Conservation (phyloP, 2,329 filamentous ascomycete genomes). For the Aspergillus puulaauensis region DNA sequence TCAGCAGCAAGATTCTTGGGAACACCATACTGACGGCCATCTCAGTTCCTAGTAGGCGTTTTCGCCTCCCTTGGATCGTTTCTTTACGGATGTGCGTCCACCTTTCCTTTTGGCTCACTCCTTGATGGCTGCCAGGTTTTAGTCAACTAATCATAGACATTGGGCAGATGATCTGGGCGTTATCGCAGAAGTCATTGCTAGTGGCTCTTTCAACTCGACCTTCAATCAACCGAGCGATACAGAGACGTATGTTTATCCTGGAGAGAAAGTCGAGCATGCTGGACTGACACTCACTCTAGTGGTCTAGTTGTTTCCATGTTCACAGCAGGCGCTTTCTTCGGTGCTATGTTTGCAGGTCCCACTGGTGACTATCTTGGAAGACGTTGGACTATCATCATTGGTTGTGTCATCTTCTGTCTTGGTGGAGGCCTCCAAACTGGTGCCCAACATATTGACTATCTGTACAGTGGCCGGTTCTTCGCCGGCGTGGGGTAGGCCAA, state of each 20-base stretch:
- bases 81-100: conserved; percentile 51
- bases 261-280: neutral
- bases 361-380: conserved; percentile 66
- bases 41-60: conserved; percentile 56
- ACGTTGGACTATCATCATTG: conserved; percentile 69
- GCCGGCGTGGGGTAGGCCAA: conserved; percentile 53
- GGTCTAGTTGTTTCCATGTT: conserved; percentile 76
- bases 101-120: neutral
- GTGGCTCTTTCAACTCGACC: conserved; percentile 33
- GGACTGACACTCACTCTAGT: conserved; percentile 32
- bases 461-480: conserved; percentile 69
- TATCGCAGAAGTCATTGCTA: conserved; percentile 57
- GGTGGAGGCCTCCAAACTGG: conserved; percentile 74
- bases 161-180: conserved; percentile 55
- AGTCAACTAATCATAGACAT: conserved; percentile 5
- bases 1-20: neutral
- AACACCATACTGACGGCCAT: conserved; percentile 15
- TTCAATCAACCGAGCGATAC: conserved; percentile 30
- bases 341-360: conserved; percentile 64
- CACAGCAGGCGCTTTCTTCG: conserved; percentile 72
- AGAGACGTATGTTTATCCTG: conserved; percentile 26
- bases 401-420: conserved; percentile 68
- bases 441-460: conserved; percentile 58
- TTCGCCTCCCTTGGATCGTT: conserved; percentile 61
- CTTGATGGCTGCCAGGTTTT: neutral